Evolutionary conservation across 495 filamentous ascomycete species (phyloP), one percentile per base, ranked within the genome.

Genomic region (Lasiosphaeria ovina): DNA sequence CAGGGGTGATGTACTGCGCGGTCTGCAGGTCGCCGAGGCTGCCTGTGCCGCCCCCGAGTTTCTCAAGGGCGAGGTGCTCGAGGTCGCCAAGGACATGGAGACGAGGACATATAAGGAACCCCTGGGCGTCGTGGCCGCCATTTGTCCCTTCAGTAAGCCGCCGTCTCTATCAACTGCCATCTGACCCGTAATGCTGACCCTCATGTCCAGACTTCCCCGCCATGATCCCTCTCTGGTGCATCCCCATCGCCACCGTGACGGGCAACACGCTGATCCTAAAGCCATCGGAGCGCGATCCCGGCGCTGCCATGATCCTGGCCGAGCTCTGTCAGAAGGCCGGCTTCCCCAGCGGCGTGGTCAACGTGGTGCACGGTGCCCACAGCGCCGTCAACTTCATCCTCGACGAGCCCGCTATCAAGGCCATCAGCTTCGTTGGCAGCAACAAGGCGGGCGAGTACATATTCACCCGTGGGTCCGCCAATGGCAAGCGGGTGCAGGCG

Each of bases 61-160:
- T 73, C 81, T 98, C 74, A 90, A 90, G 60, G 94, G 94, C 36
- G 93, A 98, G 75, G 85, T 99, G 35, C 79, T 99, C 38, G 95
- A 99, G 78, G 94, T 99, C 8, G 87, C 93, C 52, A 97, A 95
- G 82, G 94, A 99, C 73, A 99, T 99, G 94, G 94, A 99, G 81
- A 99, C 94, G 8, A 78, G 94, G 62, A 90, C 85, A 62, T 98
- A 98, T 71, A 83, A 85, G 53, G 94, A 99, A 79, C 94, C 94
- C 51, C 75, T 99, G 68, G 94, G 94, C 58, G 88, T 99, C 50
- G 91, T 96, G 52, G 94, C 94, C 33, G 91, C 95, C 51, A 99
- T 99, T 63, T 99, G 95, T 79, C 94, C 94, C 17, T 99, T 99
- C 74, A 99, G 92, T 96, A 91, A 83, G n/a, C 35, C 12, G 35